These are phyloP conservation scores for Agaricus bisporus DNA, from an alignment of 768 basidiomycete genomes.

Conservation along the genomic window DNA sequence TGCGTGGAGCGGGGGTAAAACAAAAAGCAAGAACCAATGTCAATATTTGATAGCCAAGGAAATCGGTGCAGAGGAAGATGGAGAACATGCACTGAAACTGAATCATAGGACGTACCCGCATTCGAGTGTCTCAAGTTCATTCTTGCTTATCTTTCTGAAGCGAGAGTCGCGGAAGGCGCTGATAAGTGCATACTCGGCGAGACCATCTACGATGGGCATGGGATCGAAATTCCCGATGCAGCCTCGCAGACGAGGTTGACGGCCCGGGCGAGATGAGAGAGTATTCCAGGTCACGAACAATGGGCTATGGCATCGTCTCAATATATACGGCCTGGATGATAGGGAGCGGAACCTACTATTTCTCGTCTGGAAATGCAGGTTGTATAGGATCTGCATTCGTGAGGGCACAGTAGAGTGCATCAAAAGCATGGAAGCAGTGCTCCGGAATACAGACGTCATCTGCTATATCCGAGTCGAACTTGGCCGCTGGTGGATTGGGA, in stretches of 20 bases:
- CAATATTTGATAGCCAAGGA: constrained; percentile 9
- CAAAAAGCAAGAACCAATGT: constrained; percentile 9
- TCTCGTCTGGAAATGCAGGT: constrained; percentile 63
- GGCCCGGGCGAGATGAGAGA: constrained; percentile 51
- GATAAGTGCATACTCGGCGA: constrained; percentile 86
- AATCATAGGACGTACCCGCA: constrained; percentile 62
- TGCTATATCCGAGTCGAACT: constrained; percentile 19
- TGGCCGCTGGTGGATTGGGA: constrained; percentile 40
- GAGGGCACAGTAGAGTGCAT: constrained; percentile 74
- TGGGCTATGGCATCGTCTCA: constrained; percentile 43
- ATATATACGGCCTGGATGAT: neutral
- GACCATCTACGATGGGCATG: constrained; percentile 62
- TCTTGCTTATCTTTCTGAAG: constrained; percentile 72
- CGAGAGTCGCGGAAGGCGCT: constrained; percentile 87
- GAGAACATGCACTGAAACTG: constrained; percentile 1
- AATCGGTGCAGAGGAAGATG: neutral
- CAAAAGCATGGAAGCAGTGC: constrained; percentile 81
- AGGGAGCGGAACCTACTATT: constrained; percentile 53
- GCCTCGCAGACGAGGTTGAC: constrained; percentile 66
- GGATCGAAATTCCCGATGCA: constrained; percentile 94
- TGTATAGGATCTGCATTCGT: constrained; percentile 48
- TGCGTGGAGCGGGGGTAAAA: neutral
- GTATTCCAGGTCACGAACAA: constrained; percentile 98
- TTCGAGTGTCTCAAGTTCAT: constrained; percentile 75
- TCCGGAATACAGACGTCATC: constrained; percentile 54